Base-by-base conservation (phyloP, 176 grass and related monocot species). In the Metroxylon sagu region DNA sequence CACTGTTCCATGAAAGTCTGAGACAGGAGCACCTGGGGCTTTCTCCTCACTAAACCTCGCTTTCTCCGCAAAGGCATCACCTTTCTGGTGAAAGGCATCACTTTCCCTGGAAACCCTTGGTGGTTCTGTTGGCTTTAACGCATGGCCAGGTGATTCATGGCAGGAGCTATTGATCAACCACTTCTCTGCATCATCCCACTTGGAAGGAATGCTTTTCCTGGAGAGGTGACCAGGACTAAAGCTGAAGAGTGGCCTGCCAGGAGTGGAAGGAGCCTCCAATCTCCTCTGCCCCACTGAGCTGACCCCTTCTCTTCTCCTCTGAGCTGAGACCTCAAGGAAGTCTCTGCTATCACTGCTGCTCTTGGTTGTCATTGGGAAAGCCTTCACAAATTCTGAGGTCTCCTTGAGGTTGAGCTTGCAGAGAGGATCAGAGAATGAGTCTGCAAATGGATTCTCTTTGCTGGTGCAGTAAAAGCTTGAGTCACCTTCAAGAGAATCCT, bases 131-230 rank as follows among this genome's bases (percentile, higher is more conserved):
- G 87, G 74, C 27, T 85, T 81, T n/a, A 6, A 43, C 26, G 25
- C 43, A 62, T 63, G 70, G 14, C 59, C 70, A 73, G 59, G 70
- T 17, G 70, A 62, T 43, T 63, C 70, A 63, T 63, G 25, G 70
- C 49, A 63, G 31, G 70, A 54, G 19, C 59, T 73, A 43, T 68
- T 83, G 35, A 79, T 70, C 51, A 93, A 58, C 94, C 94, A 98
- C 70, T 91, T 98, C 88, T 98, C 94, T 1, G 94, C 94, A 74
- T 98, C 94, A 64, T 98, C 94, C 94, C 94, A 98, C 80, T 98
- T 98, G 50, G 94, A 93, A 26, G 94, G 89, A 19, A 93, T 58
- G 0, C 74, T 83, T 79, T 81, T 68, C 49, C 85, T 25, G 71
- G 57, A 1, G 72, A 69, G 69, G 64, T 72, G 66, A 80, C 63